These are phyloP conservation scores for Exophiala viscosa DNA, from an alignment of 2,329 filamentous ascomycete genomes.

Conservation along the genomic window DNA sequence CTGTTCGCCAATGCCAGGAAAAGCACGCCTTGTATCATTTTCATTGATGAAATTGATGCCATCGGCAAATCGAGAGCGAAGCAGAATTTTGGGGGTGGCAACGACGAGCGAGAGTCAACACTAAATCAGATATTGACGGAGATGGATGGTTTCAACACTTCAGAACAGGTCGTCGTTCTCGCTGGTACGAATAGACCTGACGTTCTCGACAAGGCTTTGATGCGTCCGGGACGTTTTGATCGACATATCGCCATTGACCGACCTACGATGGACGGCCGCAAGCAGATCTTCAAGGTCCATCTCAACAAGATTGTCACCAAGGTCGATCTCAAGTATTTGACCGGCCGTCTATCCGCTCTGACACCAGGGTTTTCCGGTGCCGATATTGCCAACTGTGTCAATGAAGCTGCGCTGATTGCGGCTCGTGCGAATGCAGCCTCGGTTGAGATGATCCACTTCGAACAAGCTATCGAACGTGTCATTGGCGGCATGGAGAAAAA, in stretches of 20 bases:
- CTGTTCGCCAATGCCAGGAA: slow-evolving; percentile 92
- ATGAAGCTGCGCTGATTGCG: slow-evolving; percentile 93
- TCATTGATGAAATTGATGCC: slow-evolving; percentile 98
- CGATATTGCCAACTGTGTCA: slow-evolving; percentile 97
- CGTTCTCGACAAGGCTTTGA: slow-evolving; percentile 88
- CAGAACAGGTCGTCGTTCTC: slow-evolving; percentile 92
- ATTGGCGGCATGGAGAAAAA: slow-evolving; percentile 97
- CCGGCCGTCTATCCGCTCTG: slow-evolving; percentile 82
- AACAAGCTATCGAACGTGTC: slow-evolving; percentile 95
- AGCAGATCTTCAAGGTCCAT: slow-evolving; percentile 94
- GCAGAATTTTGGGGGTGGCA: slow-evolving; percentile 79
- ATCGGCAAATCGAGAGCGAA: slow-evolving; percentile 89
- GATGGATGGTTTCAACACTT: slow-evolving; percentile 99
- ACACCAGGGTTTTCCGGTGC: slow-evolving; percentile 96
- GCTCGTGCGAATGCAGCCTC: slow-evolving; percentile 75
- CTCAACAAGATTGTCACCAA: slow-evolving; percentile 90
- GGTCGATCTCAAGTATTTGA: slow-evolving; percentile 82
- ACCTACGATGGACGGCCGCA: slow-evolving; percentile 93
- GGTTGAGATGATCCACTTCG: slow-evolving; percentile 87
- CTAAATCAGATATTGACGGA: slow-evolving; percentile 98
- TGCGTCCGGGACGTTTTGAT: slow-evolving; percentile 96
- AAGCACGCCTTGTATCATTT: slow-evolving; percentile 96
- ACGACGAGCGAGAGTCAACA: slow-evolving; percentile 94
- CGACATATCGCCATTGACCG: slow-evolving; percentile 92
- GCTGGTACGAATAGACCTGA: slow-evolving; percentile 96